Conservation (phyloP, 495 filamentous ascomycete genomes). For the Penicillium arizonense region DNA sequence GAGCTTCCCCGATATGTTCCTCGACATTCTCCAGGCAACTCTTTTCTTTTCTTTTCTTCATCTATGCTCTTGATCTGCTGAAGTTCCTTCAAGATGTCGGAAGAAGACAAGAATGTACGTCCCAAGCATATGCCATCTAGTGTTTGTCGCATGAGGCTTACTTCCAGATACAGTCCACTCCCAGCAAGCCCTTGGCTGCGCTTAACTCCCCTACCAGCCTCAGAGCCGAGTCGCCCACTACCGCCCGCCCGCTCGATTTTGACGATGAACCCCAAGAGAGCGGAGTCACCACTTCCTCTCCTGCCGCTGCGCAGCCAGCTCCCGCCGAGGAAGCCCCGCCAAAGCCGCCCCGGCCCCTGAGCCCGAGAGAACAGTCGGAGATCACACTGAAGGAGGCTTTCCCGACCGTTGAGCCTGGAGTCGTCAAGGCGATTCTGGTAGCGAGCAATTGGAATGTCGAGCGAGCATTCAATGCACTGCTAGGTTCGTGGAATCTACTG, state of each 20-base stretch:
- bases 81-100: constrained; percentile 31
- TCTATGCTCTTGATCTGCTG: not conserved
- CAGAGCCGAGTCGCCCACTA: constrained; percentile 78
- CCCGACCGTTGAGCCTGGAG: constrained; percentile 72
- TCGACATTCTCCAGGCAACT: constrained; percentile 27
- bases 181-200: constrained; percentile 32
- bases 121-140: not conserved
- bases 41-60: constrained; percentile 8
- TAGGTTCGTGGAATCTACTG: constrained; percentile 53
- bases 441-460: constrained; percentile 89
- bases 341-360: constrained; percentile 86
- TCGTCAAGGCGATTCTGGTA: constrained; percentile 83
- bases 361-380: constrained; percentile 77
- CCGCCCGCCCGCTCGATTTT: constrained; percentile 78
- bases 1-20: constrained; percentile 31
- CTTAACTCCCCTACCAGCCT: constrained; percentile 28
- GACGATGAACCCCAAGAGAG: constrained; percentile 80
- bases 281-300: constrained; percentile 38
- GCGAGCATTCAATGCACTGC: constrained; percentile 91
- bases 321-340: constrained; percentile 51
- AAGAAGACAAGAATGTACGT: constrained; percentile 42
- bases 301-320: constrained; percentile 33
- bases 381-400: constrained; percentile 93
- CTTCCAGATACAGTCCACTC: constrained; percentile 24
- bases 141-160: constrained; percentile 21